Evolutionary conservation across 108 stramenopile species (phyloP), one percentile per base, ranked within the genome.

Genomic region (Craspedostauros australis): DNA sequence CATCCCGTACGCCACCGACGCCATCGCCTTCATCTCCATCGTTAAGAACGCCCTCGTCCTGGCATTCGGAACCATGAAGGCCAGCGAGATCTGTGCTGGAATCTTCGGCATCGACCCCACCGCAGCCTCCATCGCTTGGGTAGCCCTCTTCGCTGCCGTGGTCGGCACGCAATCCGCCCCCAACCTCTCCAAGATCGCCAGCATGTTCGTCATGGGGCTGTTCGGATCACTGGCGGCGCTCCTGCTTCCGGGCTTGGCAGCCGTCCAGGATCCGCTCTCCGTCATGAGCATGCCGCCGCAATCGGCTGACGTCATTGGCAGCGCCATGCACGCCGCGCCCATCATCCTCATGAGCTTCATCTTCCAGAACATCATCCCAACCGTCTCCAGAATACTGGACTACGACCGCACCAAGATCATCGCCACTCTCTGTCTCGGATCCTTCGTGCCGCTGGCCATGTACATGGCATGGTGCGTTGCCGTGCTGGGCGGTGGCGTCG

Each of bases 281-380:
- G 75, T 73, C 0, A 48, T 77, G 3, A 57, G 58, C 16, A 68
- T 72, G 8, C 49, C 72, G 5, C 44, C 62, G 36, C 18, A 52
- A 0, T 28, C 33, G 11, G 45, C 48, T 2, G 20, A 32, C 9
- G 52, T 56, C 30, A 57, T 52, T 8, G 54, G 54, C 33, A 34
- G 27, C 22, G 31, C 62, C 2, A 54, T 33, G 39, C 69, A 50
- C 2, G 59, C 75, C 22, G 61, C 68, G 3, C 87, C 87, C 0
- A 58, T 88, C 12, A 34, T 88, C 12, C 34, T 84, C 0, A 73
- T 77, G 4, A 58, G 48, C 20, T 44, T 82, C 40, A 68, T 80
- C 14, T 84, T 71, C 57, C 87, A 88, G 50, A 88, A 88, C 51
- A 85, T 88, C 60, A 81, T 88, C 3, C 87, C 87, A 21, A 73